These are phyloP conservation scores for Ceratobasidium sp. DNA, from an alignment of 1,284 basidiomycete genomes.

Conservation along the genomic window DNA sequence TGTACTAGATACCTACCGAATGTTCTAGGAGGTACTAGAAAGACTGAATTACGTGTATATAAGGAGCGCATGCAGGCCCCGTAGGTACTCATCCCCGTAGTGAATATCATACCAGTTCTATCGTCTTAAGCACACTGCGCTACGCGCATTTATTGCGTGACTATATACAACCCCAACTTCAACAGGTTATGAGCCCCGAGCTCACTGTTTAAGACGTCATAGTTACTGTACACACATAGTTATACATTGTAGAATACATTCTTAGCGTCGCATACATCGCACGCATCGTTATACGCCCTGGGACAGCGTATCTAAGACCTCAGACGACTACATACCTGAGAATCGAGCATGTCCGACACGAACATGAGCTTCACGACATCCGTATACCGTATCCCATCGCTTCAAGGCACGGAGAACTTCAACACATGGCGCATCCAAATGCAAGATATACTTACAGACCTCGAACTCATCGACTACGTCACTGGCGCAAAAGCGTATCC, in stretches of 20 bases:
- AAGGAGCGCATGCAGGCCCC: no score
- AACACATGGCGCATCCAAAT: conserved; percentile 7
- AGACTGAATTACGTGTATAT: no score
- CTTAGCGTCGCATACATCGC: background rate
- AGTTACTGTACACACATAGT: background rate
- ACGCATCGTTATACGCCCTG: background rate
- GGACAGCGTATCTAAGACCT: background rate
- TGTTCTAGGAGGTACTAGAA: no score
- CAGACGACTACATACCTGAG: background rate
- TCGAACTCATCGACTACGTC: background rate
- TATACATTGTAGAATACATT: background rate
- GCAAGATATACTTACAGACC: conserved; percentile 8
- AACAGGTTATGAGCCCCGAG: no score
- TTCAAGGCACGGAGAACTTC: conserved; percentile 14
- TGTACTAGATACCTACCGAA: no score
- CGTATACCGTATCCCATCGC: background rate
- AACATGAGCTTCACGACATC: background rate
- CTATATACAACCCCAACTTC: no score
- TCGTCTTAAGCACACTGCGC: no score
- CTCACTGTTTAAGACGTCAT: background rate
- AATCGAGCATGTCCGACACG: background rate
- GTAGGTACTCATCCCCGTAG: no score
- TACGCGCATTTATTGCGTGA: no score
- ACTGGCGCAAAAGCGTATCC: background rate
- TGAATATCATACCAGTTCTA: no score